These are phyloP conservation scores for Acacia concinna DNA, from an alignment of 331 rosid species.

Conservation along the genomic window DNA sequence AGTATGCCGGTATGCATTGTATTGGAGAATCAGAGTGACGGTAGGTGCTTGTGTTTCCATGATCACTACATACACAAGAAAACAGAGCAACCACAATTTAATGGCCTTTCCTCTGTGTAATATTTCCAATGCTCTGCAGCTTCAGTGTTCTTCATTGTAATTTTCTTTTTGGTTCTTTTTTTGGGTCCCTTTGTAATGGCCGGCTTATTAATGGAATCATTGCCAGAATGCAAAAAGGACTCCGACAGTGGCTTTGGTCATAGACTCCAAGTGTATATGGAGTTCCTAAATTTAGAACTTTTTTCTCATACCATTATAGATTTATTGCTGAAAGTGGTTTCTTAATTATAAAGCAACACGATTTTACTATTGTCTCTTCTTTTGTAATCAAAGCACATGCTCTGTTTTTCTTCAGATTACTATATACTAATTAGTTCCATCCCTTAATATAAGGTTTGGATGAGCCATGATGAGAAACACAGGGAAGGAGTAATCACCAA, in stretches of 20 bases:
- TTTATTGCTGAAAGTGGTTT: slow-evolving; percentile 31
- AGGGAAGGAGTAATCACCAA: not conserved
- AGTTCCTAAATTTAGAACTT: not conserved
- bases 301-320: not conserved
- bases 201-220: too few species aligned
- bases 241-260: slow-evolving; percentile 73
- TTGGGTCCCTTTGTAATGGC: too few species aligned
- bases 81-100: too few species aligned
- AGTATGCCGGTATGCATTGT: too few species aligned
- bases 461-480: not conserved
- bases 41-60: too few species aligned
- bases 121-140: too few species aligned
- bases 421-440: not conserved
- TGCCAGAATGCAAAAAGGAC: slow-evolving; percentile 3
- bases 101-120: too few species aligned
- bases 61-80: too few species aligned
- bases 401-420: not conserved
- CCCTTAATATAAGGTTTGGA: not conserved
- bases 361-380: not conserved
- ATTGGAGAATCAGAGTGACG: too few species aligned
- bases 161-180: too few species aligned
- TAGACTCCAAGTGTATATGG: slow-evolving; percentile 54
- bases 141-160: too few species aligned
- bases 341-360: slow-evolving; percentile 30
- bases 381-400: not conserved